Conservation (phyloP, 2,329 filamentous ascomycete genomes). For the Monilinia vaccinii-corymbosi region DNA sequence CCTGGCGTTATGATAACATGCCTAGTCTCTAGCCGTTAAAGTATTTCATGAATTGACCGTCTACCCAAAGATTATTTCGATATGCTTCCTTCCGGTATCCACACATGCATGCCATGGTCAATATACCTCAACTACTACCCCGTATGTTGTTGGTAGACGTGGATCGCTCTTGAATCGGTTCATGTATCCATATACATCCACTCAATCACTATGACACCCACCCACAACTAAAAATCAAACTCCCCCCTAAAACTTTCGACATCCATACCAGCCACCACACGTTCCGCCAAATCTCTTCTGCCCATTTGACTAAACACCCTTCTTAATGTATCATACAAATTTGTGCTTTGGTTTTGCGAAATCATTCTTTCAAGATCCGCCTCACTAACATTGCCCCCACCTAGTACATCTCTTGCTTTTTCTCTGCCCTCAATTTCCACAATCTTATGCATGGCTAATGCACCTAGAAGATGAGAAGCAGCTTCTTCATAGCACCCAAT, state of each 20-base stretch:
- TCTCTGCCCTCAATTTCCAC: slow-evolving; percentile 79
- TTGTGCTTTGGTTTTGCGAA: slow-evolving; percentile 92
- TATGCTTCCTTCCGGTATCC: neutral
- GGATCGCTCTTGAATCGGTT: neutral
- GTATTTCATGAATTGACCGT: neutral
- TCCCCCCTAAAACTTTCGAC: slow-evolving; percentile 80
- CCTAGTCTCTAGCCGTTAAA: neutral
- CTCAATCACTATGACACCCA: neutral
- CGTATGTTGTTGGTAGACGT: neutral
- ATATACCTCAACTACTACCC: neutral
- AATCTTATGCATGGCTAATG: slow-evolving; percentile 89
- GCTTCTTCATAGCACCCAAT: slow-evolving; percentile 92
- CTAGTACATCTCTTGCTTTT: slow-evolving; percentile 72
- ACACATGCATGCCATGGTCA: neutral
- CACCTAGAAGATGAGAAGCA: slow-evolving; percentile 83
- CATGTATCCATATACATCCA: neutral
- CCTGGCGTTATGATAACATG: neutral
- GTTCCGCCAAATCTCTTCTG: slow-evolving; percentile 74
- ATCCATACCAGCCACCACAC: slow-evolving; percentile 83
- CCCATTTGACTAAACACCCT: slow-evolving; percentile 97
- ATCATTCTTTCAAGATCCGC: slow-evolving; percentile 78
- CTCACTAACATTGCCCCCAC: slow-evolving; percentile 53
- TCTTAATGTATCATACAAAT: slow-evolving; percentile 87
- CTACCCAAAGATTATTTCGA: neutral
- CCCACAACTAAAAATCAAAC: slow-evolving; percentile 64